Percentiles rank a stretch among this genome's conserved stretches.
Evolutionary conservation across 2,329 filamentous ascomycete genomes (phyloP).

Genomic region (Curvularia spicifera): DNA sequence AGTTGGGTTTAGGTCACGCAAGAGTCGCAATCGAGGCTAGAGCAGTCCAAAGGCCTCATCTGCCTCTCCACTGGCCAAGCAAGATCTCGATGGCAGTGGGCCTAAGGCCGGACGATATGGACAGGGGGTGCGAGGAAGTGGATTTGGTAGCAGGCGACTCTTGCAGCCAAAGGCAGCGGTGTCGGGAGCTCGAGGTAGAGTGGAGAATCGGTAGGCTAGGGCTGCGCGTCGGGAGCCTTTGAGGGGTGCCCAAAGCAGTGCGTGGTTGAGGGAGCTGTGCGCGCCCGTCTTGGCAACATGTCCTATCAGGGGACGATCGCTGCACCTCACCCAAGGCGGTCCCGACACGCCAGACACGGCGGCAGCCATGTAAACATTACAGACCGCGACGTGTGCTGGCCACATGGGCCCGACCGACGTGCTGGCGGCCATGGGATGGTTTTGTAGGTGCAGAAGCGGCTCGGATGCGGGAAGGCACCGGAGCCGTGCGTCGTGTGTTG

Average conservation of each 20-base stretch:
- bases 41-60: not conserved
- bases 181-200: not conserved
- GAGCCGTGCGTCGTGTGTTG: conserved; percentile 20
- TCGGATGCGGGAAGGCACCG: conserved; percentile 27
- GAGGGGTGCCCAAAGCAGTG: conserved; percentile 4
- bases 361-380: conserved; percentile 6
- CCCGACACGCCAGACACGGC: conserved; percentile 20
- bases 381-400: not conserved
- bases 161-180: not conserved
- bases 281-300: conserved; percentile 28
- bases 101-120: not conserved
- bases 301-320: conserved; percentile 13
- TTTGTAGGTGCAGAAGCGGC: conserved; percentile 19
- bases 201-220: not conserved
- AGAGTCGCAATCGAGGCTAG: not conserved
- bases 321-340: conserved; percentile 21
- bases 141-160: not conserved
- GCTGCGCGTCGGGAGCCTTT: not conserved
- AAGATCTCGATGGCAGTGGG: conserved; percentile 11
- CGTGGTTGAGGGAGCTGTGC: conserved; percentile 6
- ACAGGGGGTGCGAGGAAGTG: too few relatives aligned
- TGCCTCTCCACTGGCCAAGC: conserved; percentile 3
- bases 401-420: conserved; percentile 13
- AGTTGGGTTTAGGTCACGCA: not conserved
- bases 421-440: conserved; percentile 13